Conservation (phyloP, 2,329 filamentous ascomycete species). For the Didymella lethalis region DNA sequence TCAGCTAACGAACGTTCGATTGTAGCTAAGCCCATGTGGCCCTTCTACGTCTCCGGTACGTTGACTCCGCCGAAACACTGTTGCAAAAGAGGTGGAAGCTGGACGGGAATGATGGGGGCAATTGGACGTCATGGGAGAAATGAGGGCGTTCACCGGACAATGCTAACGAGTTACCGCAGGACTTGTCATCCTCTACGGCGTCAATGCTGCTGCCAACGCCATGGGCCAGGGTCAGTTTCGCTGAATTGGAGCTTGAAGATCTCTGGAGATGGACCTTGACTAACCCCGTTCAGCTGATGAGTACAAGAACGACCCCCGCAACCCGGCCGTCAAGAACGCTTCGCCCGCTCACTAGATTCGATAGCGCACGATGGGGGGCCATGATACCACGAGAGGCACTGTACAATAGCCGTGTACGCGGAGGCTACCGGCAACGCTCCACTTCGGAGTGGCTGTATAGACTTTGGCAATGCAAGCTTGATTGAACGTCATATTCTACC, state of each 20-base stretch:
- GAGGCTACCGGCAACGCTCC: conserved; percentile 24
- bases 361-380: conserved; percentile 23
- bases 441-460: conserved; percentile 44
- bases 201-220: conserved; percentile 82
- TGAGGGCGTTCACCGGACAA: conserved; percentile 6
- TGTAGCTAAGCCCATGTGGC: conserved; percentile 86
- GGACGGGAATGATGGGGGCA: not conserved
- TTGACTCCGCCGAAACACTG: conserved; percentile 33
- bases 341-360: conserved; percentile 42
- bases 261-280: conserved; percentile 5
- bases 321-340: conserved; percentile 62
- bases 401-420: conserved; percentile 48
- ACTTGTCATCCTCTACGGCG: conserved; percentile 84
- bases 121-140: not conserved
- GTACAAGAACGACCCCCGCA: conserved; percentile 97
- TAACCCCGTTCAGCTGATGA: conserved; percentile 73
- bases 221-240: conserved; percentile 77
- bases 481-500: conserved; percentile 12
- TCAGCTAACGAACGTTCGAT: conserved; percentile 44
- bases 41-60: conserved; percentile 95
- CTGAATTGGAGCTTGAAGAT: not conserved
- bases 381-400: conserved; percentile 38
- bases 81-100: not conserved
- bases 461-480: conserved; percentile 34
- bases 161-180: conserved; percentile 61